A percentile compares a stretch with the other conserved stretches of the same genome.
phyloP scores from a whole-genome alignment of 148 eudicot genomes.

The Camellia sinensis region DNA sequence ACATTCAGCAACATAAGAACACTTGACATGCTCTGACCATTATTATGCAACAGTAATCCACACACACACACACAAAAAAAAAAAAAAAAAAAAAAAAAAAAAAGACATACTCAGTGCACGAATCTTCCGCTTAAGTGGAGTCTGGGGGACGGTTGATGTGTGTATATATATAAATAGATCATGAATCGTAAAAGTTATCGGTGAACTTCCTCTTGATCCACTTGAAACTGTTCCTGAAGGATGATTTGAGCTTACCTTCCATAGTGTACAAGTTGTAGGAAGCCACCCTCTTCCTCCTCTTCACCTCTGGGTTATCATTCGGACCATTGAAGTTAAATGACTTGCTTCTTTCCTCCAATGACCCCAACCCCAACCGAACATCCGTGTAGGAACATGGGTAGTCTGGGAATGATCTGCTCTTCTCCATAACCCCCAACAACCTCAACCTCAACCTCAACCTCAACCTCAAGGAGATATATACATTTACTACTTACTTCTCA shows the following conservation, averaged over 20 bases:
- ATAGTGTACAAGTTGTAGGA: conserved; percentile 73
- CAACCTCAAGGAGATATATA: not conserved
- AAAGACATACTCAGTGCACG: no score
- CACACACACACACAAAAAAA: not conserved
- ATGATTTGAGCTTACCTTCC: conserved; percentile 90
- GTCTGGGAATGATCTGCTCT: conserved; percentile 66
- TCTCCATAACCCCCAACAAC: conserved; percentile 48
- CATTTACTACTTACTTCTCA: no score
- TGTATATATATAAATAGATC: not conserved
- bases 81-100: not conserved
- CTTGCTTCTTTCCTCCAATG: conserved; percentile 45
- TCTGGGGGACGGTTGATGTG: no score
- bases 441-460: not conserved
- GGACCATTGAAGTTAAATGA: conserved; percentile 82
- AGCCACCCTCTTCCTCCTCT: conserved; percentile 90
- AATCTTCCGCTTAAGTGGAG: no score
- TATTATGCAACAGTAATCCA: no score
- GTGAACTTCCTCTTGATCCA: conserved; percentile 88
- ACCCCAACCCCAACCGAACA: conserved; percentile 40
- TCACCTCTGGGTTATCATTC: conserved; percentile 61
- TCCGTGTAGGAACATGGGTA: conserved; percentile 57
- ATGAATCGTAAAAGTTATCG: conserved; percentile 35
- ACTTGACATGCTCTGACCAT: not conserved
- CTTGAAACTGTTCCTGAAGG: conserved; percentile 73
- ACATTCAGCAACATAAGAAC: not conserved